Conservation (phyloP, 1,284 basidiomycete genomes). For the Cutaneotrichosporon arboriforme region DNA sequence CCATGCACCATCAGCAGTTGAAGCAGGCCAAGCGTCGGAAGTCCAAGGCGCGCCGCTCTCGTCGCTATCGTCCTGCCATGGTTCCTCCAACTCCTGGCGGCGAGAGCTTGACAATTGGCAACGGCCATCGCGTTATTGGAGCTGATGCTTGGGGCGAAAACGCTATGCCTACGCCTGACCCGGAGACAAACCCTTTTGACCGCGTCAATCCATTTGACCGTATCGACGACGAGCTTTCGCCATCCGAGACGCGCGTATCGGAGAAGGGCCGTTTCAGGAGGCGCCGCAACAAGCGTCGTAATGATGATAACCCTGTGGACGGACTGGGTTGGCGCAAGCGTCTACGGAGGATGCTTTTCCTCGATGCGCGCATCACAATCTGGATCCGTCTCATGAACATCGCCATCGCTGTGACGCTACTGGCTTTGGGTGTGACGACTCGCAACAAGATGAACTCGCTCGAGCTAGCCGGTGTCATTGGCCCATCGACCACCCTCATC, state of each 20-base stretch:
- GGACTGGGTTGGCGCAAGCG: slow-evolving; percentile 28
- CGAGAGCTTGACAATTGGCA: background rate
- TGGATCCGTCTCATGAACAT: slow-evolving; percentile 53
- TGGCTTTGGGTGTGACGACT: slow-evolving; percentile 50
- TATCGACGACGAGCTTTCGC: slow-evolving; percentile 17
- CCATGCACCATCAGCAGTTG: too few species aligned
- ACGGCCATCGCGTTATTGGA: background rate
- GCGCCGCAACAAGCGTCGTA: background rate
- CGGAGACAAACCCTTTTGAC: slow-evolving; percentile 13
- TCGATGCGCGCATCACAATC: slow-evolving; percentile 52
- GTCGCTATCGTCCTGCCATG: slow-evolving; percentile 11
- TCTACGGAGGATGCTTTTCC: slow-evolving; percentile 45
- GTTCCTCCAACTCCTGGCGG: slow-evolving; percentile 16
- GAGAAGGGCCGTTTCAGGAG: slow-evolving; percentile 8
- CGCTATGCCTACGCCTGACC: slow-evolving; percentile 3
- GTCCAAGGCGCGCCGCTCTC: background rate
- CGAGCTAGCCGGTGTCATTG: slow-evolving; percentile 49
- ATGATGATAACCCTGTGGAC: slow-evolving; percentile 7
- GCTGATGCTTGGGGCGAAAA: slow-evolving; percentile 8
- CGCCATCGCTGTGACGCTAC: slow-evolving; percentile 46
- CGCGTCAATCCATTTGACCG: slow-evolving; percentile 19
- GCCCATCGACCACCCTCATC: slow-evolving; percentile 51
- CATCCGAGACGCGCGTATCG: background rate
- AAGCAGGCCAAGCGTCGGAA: slow-evolving; percentile 1
- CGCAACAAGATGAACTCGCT: slow-evolving; percentile 37